Evolutionary conservation across 2,329 filamentous ascomycete genomes (phyloP).

Genomic region (Claviceps purpurea): DNA sequence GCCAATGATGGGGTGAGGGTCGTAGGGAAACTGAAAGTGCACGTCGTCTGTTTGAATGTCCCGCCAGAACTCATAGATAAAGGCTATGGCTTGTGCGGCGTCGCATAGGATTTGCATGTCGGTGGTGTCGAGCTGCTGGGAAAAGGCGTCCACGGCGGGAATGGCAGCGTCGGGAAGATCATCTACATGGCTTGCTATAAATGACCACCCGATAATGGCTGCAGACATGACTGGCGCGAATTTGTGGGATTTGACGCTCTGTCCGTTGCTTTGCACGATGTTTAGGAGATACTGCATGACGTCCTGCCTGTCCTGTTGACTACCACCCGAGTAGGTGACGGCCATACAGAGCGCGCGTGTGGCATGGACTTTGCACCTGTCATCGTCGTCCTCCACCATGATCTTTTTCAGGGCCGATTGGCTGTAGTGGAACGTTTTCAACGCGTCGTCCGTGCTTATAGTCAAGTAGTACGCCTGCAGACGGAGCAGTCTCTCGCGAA

Average conservation of each 20-base stretch:
- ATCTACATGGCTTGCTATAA: conserved; percentile 64
- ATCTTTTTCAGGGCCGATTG: conserved; percentile 21
- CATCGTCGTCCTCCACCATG: conserved; percentile 43
- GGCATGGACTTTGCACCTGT: conserved; percentile 51
- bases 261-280: conserved; percentile 67
- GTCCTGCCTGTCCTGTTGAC: conserved; percentile 52
- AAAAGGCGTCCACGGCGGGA: conserved; percentile 63
- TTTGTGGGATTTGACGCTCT: conserved; percentile 57
- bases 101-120: conserved; percentile 62
- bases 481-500: conserved; percentile 56
- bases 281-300: conserved; percentile 64
- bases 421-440: conserved; percentile 19
- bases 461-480: conserved; percentile 61
- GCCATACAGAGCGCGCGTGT: conserved; percentile 63
- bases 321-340: conserved; percentile 63
- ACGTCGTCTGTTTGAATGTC: conserved; percentile 33
- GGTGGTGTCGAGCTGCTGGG: conserved; percentile 70
- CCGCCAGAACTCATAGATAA: conserved; percentile 62
- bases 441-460: conserved; percentile 51
- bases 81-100: conserved; percentile 66
- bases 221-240: conserved; percentile 58
- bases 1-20: conserved; percentile 33
- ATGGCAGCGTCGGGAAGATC: conserved; percentile 61
- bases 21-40: conserved; percentile 35
- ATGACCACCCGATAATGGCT: conserved; percentile 66